Evolutionary conservation across 2,329 filamentous ascomycete genomes (phyloP).

Genomic region (Aspergillus tamarii): DNA sequence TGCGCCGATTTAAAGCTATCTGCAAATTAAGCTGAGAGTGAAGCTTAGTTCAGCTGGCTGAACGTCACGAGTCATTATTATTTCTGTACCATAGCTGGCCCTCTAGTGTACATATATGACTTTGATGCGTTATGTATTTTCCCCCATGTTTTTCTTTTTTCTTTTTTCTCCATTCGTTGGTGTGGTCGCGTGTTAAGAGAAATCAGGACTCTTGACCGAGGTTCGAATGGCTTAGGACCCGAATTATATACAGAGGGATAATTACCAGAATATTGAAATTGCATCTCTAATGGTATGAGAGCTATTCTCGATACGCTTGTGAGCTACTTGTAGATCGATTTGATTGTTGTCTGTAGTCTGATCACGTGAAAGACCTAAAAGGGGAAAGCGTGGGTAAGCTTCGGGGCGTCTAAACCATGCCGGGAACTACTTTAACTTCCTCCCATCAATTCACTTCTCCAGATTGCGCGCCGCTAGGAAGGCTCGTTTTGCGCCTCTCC

Average conservation of each 20-base stretch:
- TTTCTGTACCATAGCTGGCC: conserved; percentile 11
- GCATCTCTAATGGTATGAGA: not conserved
- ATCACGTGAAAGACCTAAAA: not conserved
- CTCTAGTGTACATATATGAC: conserved; percentile 10
- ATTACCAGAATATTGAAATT: not conserved
- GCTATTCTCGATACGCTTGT: not conserved
- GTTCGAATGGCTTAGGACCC: not conserved
- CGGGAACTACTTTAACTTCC: conserved; percentile 8
- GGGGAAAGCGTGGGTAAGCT: not conserved
- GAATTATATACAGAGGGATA: not conserved
- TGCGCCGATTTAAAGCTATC: not conserved
- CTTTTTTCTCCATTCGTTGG: not conserved
- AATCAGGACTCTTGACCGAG: not conserved
- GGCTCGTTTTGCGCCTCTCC: not conserved
- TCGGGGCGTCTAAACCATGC: not conserved
- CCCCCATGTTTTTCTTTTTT: not conserved
- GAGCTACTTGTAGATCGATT: not conserved
- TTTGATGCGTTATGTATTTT: conserved; percentile 2
- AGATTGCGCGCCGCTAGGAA: conserved; percentile 7
- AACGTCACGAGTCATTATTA: conserved; percentile 1
- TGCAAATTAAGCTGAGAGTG: not conserved
- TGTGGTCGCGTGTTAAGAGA: not conserved
- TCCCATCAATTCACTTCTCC: conserved; percentile 8
- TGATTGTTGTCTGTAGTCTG: not conserved
- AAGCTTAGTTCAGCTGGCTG: conserved; percentile 11